Percentiles rank a stretch among this genome's conserved stretches.
Conservation (phyloP, 176 grass and related monocot species). For the Triticum monococcum region DNA sequence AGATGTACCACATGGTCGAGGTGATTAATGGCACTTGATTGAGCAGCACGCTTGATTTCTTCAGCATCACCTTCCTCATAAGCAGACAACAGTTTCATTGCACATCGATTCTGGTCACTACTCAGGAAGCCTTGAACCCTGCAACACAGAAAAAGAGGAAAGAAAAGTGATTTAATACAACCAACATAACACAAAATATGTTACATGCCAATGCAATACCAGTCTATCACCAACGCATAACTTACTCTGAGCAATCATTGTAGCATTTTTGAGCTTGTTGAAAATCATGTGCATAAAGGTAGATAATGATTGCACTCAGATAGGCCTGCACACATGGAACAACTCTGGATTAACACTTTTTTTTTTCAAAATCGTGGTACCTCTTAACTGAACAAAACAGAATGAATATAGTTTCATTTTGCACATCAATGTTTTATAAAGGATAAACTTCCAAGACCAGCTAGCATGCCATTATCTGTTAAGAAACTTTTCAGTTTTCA, state of each 20-base stretch:
- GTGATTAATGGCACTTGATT: conserved; percentile 75
- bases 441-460: neutral
- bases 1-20: conserved; percentile 88
- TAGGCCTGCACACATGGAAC: conserved; percentile 66
- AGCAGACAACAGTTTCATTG: conserved; percentile 74
- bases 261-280: conserved; percentile 98
- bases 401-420: neutral
- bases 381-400: neutral
- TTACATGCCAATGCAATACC: neutral
- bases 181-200: conserved; percentile 11
- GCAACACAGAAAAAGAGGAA: conserved; percentile 15
- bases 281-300: conserved; percentile 97
- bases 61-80: conserved; percentile 88
- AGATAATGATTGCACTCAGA: conserved; percentile 88
- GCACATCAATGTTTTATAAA: neutral
- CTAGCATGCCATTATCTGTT: neutral
- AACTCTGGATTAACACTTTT: neutral
- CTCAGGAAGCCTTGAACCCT: conserved; percentile 85
- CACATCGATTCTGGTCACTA: conserved; percentile 83
- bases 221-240: neutral
- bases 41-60: conserved; percentile 74
- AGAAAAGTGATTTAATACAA: neutral
- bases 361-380: neutral
- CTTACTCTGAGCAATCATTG: conserved; percentile 97
- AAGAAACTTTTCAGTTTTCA: neutral